Percentiles rank a stretch among this genome's conserved stretches.
Conservation (phyloP, 345 rosid genomes). For the Physaria fendleri region DNA sequence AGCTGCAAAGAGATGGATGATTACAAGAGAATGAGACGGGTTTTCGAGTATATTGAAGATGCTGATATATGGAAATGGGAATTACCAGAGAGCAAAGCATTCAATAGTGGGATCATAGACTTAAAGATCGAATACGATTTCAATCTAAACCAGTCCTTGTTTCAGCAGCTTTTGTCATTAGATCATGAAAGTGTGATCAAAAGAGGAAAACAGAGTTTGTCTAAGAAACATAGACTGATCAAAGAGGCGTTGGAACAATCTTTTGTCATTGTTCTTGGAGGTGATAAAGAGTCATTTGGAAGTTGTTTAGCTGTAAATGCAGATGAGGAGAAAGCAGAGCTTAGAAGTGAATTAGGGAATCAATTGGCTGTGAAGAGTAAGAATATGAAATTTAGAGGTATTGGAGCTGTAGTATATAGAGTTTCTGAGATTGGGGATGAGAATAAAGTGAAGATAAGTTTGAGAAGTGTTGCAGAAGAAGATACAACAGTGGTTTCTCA, state of each 20-base stretch:
- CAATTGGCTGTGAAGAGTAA: conserved; percentile 55
- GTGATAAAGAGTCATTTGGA: conserved; percentile 47
- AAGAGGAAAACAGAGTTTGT: conserved; percentile 49
- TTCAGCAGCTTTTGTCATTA: conserved; percentile 57
- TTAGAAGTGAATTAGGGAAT: conserved; percentile 71
- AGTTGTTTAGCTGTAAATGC: conserved; percentile 64
- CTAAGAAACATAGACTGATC: conserved; percentile 46
- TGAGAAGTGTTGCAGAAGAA: conserved; percentile 52
- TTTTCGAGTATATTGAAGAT: conserved; percentile 66
- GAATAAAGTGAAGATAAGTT: conserved; percentile 56
- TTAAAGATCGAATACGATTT: conserved; percentile 41
- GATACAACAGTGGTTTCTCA: conserved; percentile 53
- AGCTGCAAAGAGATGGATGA: conserved; percentile 16
- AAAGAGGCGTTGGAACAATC: conserved; percentile 41
- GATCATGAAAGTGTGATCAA: conserved; percentile 43
- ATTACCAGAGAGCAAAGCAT: conserved; percentile 60
- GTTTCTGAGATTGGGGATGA: conserved; percentile 55
- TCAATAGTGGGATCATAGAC: conserved; percentile 64
- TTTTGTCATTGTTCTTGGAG: conserved; percentile 54
- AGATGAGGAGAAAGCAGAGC: conserved; percentile 42
- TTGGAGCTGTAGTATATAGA: conserved; percentile 64
- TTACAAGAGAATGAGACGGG: conserved; percentile 39
- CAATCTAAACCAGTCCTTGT: conserved; percentile 45
- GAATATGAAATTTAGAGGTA: conserved; percentile 40
- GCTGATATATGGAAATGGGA: conserved; percentile 76